Conservation (phyloP, 2,329 filamentous ascomycete genomes). For the Cordyceps tenuipes region DNA sequence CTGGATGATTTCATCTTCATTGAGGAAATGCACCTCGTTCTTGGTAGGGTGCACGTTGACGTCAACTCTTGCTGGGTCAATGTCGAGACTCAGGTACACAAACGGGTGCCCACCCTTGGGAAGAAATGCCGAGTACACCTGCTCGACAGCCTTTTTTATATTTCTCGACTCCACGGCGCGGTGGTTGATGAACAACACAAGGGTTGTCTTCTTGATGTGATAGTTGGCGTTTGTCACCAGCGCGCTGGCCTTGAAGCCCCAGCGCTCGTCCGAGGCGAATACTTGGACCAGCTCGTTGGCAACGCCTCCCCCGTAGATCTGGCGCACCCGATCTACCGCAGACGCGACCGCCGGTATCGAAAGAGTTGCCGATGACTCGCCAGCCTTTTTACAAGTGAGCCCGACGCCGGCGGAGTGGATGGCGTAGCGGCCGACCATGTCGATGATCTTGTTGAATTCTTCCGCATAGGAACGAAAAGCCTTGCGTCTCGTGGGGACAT, state of each 20-base stretch:
- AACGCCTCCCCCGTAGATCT: constrained; percentile 75
- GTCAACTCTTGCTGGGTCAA: constrained; percentile 85
- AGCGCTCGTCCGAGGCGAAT: constrained; percentile 60
- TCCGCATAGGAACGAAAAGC: constrained; percentile 89
- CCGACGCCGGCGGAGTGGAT: constrained; percentile 86
- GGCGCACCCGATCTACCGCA: constrained; percentile 75
- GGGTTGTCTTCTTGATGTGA: constrained; percentile 76
- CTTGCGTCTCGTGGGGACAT: constrained; percentile 75
- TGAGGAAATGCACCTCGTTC: constrained; percentile 91
- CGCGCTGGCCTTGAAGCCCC: constrained; percentile 76
- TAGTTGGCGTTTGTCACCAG: constrained; percentile 92
- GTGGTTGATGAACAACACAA: constrained; percentile 94
- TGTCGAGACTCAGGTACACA: constrained; percentile 82
- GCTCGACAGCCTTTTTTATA: constrained; percentile 84
- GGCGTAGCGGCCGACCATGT: constrained; percentile 87
- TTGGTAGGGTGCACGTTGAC: constrained; percentile 98
- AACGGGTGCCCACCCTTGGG: constrained; percentile 95
- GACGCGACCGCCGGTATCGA: constrained; percentile 67
- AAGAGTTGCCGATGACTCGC: constrained; percentile 75
- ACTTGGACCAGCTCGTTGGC: constrained; percentile 84
- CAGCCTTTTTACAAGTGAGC: constrained; percentile 95
- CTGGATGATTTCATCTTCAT: constrained; percentile 93
- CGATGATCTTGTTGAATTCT: constrained; percentile 96
- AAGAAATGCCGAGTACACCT: constrained; percentile 77
- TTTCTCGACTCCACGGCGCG: constrained; percentile 82